Evolutionary conservation across 2,329 filamentous ascomycete species (phyloP).

Genomic region (Pseudomassariella vexata): DNA sequence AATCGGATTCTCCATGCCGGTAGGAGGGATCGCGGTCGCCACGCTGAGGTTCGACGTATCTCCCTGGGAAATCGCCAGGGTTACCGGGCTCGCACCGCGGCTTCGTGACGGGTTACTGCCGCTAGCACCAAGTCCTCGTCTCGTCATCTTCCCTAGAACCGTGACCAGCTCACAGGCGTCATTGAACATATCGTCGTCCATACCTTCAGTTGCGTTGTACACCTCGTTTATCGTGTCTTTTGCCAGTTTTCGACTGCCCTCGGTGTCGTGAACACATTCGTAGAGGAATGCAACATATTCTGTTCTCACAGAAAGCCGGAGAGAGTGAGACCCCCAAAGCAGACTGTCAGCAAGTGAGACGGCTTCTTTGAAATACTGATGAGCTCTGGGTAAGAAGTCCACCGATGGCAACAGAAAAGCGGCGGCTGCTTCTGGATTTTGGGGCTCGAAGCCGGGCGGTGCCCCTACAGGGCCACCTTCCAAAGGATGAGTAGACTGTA

Average conservation of each 20-base stretch:
- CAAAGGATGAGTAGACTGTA: constrained; percentile 42
- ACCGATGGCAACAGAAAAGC: constrained; percentile 74
- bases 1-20: constrained; percentile 17
- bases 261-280: constrained; percentile 81
- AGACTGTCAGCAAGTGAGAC: constrained; percentile 66
- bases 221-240: constrained; percentile 83
- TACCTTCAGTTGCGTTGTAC: constrained; percentile 83
- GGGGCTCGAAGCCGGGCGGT: constrained; percentile 46
- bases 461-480: constrained; percentile 55
- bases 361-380: constrained; percentile 74
- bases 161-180: constrained; percentile 87
- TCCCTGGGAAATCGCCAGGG: constrained; percentile 11
- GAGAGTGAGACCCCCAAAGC: constrained; percentile 81
- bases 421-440: constrained; percentile 39
- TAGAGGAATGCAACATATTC: constrained; percentile 92
- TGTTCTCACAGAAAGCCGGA: constrained; percentile 83
- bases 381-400: constrained; percentile 79
- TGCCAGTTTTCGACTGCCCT: constrained; percentile 70
- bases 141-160: constrained; percentile 83
- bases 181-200: constrained; percentile 92
- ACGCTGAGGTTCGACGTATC: no score
- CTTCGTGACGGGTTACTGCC: constrained; percentile 9
- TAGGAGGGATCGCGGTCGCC: constrained; percentile 13
- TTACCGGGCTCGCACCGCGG: constrained; percentile 11
- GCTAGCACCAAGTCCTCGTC: constrained; percentile 51